Evolutionary conservation across 2,329 filamentous ascomycete species (phyloP), one percentile per base, ranked within the genome.

Genomic region (Arthroderma sp.): DNA sequence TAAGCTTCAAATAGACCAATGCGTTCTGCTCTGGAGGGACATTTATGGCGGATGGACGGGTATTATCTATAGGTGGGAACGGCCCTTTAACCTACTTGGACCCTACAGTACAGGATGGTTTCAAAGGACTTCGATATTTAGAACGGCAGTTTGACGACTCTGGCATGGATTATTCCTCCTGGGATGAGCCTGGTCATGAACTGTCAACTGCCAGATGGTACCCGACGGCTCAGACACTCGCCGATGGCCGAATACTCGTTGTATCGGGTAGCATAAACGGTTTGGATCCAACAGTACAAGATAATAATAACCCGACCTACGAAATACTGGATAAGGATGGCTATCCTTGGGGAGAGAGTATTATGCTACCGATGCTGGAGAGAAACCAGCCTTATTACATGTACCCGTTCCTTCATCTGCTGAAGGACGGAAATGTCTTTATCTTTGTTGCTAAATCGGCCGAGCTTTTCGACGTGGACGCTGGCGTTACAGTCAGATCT

Each of bases 291-390:
- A 67, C 66, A 5, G 65, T 71, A 46, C 58, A 59, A 3, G 62
- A 68, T 40, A 79, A 80, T 63, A 79, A 79, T 63, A 79, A 80
- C 54, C 76, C 76, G 2, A 80, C 75, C 1, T 79, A 77, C 55
- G 76, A 80, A 54, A 68, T 78, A 28, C 61, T 79, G n/a, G 69
- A 71, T 46, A 49, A 60, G 29, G 53, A 66, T 36, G 75, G 72
- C 46, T 57, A 67, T 37, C 65, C 68, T 3, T 58, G 63, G 38
- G 73, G 73, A 40, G 56, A 59, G 11, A 75, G 65, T 53, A 65
- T 69, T 37, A 58, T 60, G 6, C 68, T 78, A 65, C 68, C 72
- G 4, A 73, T 79, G 33, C 62, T 80, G 27, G 64, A 62, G 44
- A 69, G 70, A 55, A 76, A 74, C 51, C 73, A 78, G 56, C 76